These are phyloP conservation scores for Colletotrichum brevisporum DNA, from an alignment of 2,329 filamentous ascomycete species.

Conservation along the genomic window DNA sequence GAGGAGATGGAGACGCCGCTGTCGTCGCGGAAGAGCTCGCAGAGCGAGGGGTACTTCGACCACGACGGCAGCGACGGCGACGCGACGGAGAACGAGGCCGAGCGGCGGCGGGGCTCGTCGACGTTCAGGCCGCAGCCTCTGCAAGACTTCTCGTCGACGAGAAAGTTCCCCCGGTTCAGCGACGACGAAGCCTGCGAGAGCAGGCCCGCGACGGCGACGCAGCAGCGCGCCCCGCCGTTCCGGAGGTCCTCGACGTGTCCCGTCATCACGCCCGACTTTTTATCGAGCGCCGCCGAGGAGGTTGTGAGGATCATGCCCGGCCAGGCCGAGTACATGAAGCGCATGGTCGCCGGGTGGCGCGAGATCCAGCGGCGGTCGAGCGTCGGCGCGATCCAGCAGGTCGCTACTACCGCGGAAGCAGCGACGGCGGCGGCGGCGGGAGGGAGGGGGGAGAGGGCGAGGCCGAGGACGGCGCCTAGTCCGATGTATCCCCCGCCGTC, in stretches of 20 bases:
- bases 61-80: background rate
- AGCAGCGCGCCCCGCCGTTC: conserved; percentile 23
- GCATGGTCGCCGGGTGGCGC: conserved; percentile 35
- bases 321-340: conserved; percentile 37
- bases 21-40: conserved; percentile 31
- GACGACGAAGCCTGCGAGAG: conserved; percentile 1
- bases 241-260: conserved; percentile 32
- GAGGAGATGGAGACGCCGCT: conserved; percentile 21
- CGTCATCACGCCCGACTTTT: conserved; percentile 24
- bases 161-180: conserved; percentile 9
- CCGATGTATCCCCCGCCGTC: conserved; percentile 10
- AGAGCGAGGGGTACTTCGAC: conserved; percentile 29
- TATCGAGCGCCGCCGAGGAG: conserved; percentile 35
- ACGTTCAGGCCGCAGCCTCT: background rate
- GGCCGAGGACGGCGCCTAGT: conserved; percentile 31
- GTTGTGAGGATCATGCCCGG: conserved; percentile 38
- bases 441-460: background rate
- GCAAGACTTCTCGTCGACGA: background rate
- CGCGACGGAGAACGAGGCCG: background rate
- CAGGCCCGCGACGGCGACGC: conserved; percentile 24
- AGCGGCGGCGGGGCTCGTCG: background rate
- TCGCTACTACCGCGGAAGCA: background rate
- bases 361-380: conserved; percentile 33
- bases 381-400: conserved; percentile 8
- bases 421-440: background rate